A percentile compares a stretch with the other conserved stretches of the same genome.
phyloP scores from a whole-genome alignment of 179 eudicot species.

The Heliamphora ciliata region DNA sequence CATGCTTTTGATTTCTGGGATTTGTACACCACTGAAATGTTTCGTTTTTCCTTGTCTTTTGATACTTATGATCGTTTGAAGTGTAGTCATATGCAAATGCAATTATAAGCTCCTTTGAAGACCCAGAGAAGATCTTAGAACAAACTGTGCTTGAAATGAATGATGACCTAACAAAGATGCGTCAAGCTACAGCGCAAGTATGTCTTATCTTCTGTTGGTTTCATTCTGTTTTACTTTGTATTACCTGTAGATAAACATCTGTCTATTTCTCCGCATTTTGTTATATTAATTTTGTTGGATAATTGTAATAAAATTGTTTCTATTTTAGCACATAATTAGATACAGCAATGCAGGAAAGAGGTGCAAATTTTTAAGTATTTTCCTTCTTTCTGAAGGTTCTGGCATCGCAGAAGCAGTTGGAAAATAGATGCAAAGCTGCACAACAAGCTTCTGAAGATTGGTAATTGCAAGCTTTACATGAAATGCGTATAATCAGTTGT shows the following conservation, averaged over 20 bases:
- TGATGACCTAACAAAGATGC: conserved; percentile 88
- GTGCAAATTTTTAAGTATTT: conserved; percentile 6
- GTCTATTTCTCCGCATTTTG: not conserved
- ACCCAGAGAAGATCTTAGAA: conserved; percentile 92
- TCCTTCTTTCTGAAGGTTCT: conserved; percentile 53
- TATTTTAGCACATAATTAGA: conserved; percentile 4
- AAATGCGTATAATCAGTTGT: not conserved
- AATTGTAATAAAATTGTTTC: not conserved
- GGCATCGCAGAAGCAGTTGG: conserved; percentile 96
- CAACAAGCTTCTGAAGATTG: conserved; percentile 94
- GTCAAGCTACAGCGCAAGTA: conserved; percentile 98
- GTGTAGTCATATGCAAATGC: conserved; percentile 87
- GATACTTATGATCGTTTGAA: conserved; percentile 4
- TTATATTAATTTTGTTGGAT: not conserved
- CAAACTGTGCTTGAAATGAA: conserved; percentile 92
- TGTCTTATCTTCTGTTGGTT: conserved; percentile 11
- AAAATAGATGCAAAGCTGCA: conserved; percentile 77
- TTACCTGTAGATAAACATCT: not conserved
- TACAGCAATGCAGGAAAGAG: conserved; percentile 13
- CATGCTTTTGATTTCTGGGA: conserved; percentile 3
- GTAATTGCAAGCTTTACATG: conserved; percentile 31
- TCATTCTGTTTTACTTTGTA: not conserved
- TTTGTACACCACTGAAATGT: conserved; percentile 1
- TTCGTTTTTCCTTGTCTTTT: conserved; percentile 13
- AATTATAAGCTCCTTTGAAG: conserved; percentile 75